Conservation (phyloP, 805 yeast genomes). For the Teunomyces stri region DNA sequence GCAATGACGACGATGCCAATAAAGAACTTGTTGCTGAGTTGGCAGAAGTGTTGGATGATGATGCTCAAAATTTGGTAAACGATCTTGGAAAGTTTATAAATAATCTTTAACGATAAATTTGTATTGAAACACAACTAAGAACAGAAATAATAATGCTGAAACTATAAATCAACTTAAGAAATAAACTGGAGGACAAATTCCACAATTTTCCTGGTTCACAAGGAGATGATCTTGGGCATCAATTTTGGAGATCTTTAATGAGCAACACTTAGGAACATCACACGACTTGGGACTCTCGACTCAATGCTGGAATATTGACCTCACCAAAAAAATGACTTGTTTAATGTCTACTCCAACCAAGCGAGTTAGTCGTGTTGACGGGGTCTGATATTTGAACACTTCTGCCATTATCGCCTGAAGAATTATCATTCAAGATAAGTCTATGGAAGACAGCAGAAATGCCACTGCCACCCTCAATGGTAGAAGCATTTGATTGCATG, state of each 20-base stretch:
- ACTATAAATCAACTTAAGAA: background rate
- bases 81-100: conserved; percentile 32
- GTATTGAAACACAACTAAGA: conserved; percentile 1
- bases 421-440: conserved; percentile 11
- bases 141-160: conserved; percentile 1
- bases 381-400: conserved; percentile 58
- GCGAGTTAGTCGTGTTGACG: conserved; percentile 65
- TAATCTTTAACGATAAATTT: background rate
- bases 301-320: conserved; percentile 1
- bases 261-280: background rate
- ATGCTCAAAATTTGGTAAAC: conserved; percentile 41
- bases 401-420: conserved; percentile 26
- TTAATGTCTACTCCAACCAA: conserved; percentile 52
- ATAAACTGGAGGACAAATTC: background rate
- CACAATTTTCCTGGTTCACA: background rate
- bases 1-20: conserved; percentile 27
- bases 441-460: conserved; percentile 29
- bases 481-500: conserved; percentile 14
- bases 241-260: conserved; percentile 1
- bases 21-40: conserved; percentile 43
- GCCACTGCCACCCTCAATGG: conserved; percentile 19
- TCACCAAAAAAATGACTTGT: background rate
- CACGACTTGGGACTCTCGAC: background rate
- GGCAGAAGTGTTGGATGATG: conserved; percentile 51
- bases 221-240: conserved; percentile 5